Percentiles rank a stretch among this genome's conserved stretches.
phyloP scores from a whole-genome alignment of 202 grass and related monocot species.

The Setaria viridis region DNA sequence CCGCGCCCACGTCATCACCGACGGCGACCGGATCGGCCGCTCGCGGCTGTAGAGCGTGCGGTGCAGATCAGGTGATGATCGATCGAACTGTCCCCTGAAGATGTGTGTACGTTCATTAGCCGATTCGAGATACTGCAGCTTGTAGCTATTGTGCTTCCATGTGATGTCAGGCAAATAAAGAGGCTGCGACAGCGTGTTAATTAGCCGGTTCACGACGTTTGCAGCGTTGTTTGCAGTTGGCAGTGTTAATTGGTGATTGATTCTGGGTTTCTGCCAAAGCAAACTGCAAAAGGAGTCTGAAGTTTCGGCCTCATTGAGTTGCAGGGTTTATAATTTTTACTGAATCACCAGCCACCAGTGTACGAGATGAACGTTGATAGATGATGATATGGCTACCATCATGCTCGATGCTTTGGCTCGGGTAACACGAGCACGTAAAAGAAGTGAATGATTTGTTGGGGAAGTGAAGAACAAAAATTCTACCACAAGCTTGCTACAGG shows the following conservation, averaged over 20 bases:
- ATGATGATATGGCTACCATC: too few relatives aligned
- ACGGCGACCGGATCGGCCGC: conserved; percentile 53
- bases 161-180: conserved; percentile 27
- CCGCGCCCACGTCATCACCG: conserved; percentile 64
- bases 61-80: neutral
- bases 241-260: neutral
- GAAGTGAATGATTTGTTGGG: too few relatives aligned
- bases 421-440: too few relatives aligned
- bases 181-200: neutral
- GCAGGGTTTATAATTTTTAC: too few relatives aligned
- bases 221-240: neutral
- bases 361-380: too few relatives aligned
- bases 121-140: conserved; percentile 27
- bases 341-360: too few relatives aligned
- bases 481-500: too few relatives aligned
- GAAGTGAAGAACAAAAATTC: too few relatives aligned
- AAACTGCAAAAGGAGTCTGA: too few relatives aligned
- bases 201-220: neutral
- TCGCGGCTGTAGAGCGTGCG: conserved; percentile 53
- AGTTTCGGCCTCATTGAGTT: too few relatives aligned
- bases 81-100: neutral
- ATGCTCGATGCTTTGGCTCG: too few relatives aligned
- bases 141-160: neutral
- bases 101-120: neutral
- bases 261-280: too few relatives aligned